Conservation (phyloP, 768 basidiomycete genomes). For the Mycena galopus region DNA sequence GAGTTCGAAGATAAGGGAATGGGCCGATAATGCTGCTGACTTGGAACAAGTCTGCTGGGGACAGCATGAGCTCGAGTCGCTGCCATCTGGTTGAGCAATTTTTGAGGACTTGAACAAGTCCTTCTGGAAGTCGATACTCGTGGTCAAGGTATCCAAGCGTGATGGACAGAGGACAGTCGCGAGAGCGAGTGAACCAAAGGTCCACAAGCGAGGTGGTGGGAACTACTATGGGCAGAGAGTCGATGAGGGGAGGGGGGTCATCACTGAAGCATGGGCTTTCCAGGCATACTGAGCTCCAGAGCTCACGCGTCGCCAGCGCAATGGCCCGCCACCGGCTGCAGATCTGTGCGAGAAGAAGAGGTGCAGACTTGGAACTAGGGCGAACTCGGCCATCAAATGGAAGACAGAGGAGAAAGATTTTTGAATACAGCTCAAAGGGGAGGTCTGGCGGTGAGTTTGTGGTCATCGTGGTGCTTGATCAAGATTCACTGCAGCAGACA, state of each 20-base stretch:
- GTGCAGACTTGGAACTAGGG: background rate
- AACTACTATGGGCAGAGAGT: too few relatives aligned
- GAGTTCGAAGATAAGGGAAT: slow-evolving; percentile 1
- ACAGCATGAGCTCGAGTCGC: background rate
- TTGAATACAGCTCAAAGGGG: background rate
- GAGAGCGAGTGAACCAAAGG: background rate
- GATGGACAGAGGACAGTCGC: background rate
- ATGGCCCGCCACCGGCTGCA: slow-evolving; percentile 5
- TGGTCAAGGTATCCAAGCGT: background rate
- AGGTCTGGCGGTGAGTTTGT: background rate
- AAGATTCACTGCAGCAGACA: too few relatives aligned
- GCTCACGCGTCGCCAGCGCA: background rate
- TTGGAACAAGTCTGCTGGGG: background rate
- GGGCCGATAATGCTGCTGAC: background rate
- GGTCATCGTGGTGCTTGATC: too few relatives aligned
- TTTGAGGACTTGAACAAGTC: background rate
- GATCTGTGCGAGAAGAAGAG: background rate
- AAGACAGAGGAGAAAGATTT: slow-evolving; percentile 9
- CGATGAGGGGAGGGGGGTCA: background rate
- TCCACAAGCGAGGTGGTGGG: background rate
- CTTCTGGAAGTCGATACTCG: background rate
- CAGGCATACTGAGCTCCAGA: background rate
- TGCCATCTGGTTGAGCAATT: background rate
- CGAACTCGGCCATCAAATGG: background rate
- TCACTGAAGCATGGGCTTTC: background rate